Conservation (phyloP, 169 alveolate genomes). For the Plasmodium ovale region DNA sequence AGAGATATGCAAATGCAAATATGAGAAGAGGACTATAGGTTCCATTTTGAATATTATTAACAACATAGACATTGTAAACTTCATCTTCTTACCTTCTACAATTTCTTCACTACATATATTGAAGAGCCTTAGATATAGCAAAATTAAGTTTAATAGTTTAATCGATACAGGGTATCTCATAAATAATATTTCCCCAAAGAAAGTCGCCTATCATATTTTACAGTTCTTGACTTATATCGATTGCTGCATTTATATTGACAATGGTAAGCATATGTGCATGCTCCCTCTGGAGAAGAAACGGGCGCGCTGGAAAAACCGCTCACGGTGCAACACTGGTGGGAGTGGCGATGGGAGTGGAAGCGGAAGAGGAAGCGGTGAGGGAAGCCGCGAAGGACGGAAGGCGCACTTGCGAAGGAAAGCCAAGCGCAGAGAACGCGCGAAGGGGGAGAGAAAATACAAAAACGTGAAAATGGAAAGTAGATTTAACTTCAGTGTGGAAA, state of each 20-base stretch:
- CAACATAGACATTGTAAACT: conserved; percentile 71
- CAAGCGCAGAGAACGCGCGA: not conserved
- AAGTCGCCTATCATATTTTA: conserved; percentile 71
- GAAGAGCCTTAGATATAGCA: conserved; percentile 42
- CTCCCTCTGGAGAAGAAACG: conserved; percentile 55
- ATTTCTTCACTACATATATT: conserved; percentile 55
- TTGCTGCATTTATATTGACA: conserved; percentile 71
- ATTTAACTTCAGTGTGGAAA: conserved; percentile 80
- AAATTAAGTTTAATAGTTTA: conserved; percentile 53
- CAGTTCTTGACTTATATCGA: conserved; percentile 67
- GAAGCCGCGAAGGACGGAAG: not conserved
- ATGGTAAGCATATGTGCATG: conserved; percentile 78
- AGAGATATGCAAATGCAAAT: conserved; percentile 90
- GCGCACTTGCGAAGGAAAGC: not conserved
- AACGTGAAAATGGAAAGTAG: conserved; percentile 80
- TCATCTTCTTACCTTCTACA: conserved; percentile 72
- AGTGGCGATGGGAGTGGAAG: not conserved
- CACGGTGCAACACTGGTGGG: conserved; percentile 39
- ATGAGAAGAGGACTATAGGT: conserved; percentile 92
- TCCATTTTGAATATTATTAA: conserved; percentile 86
- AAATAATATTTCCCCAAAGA: conserved; percentile 70
- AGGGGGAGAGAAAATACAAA: not conserved
- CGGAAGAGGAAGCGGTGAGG: not conserved
- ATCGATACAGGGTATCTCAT: conserved; percentile 72
- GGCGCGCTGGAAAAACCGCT: not conserved